Conservation (phyloP, 305 asterid genomes). For the Fraxinus nigra region DNA sequence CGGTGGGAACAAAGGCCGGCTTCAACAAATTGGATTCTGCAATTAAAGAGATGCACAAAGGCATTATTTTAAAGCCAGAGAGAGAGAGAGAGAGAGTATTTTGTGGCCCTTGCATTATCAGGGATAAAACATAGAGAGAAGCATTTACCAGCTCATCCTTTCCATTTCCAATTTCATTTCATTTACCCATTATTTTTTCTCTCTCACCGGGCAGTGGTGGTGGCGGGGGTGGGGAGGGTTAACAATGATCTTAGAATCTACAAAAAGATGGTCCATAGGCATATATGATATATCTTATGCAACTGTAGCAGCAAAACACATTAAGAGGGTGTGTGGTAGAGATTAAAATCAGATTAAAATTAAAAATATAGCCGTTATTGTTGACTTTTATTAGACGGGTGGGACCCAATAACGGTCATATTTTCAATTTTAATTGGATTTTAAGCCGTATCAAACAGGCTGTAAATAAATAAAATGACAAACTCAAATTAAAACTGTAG, state of each 20-base stretch:
- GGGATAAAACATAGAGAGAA: background rate
- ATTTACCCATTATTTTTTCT: background rate
- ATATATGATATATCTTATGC: background rate
- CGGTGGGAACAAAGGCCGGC: conserved; percentile 33
- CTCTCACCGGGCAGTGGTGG: background rate
- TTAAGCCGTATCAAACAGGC: no score
- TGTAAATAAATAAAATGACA: no score
- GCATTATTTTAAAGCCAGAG: background rate
- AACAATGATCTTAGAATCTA: background rate
- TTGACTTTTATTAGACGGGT: no score
- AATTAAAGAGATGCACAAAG: conserved; percentile 14
- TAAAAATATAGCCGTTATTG: no score
- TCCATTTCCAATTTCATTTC: background rate
- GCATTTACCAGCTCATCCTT: background rate
- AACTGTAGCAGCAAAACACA: background rate
- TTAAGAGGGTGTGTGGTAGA: no score
- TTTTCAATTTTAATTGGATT: no score
- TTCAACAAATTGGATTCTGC: conserved; percentile 56
- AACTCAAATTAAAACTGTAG: no score
- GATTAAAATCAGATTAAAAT: no score
- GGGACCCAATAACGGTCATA: no score
- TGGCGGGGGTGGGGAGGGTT: background rate
- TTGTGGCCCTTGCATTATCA: background rate
- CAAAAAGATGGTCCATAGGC: background rate
- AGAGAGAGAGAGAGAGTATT: background rate